These are phyloP conservation scores for Candida jianshihensis DNA, from an alignment of 805 yeast species.

Conservation along the genomic window DNA sequence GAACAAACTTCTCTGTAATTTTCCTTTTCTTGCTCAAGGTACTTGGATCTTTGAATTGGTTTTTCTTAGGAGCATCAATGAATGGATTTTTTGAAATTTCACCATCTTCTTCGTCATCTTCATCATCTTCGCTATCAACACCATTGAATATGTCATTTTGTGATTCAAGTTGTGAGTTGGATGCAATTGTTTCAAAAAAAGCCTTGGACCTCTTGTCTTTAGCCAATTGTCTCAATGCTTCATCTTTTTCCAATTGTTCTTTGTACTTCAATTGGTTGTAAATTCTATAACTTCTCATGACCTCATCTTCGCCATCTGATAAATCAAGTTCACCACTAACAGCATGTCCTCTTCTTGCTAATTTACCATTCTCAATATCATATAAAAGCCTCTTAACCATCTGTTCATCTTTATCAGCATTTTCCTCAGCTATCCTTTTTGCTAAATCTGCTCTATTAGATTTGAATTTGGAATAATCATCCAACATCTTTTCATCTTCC, in stretches of 20 bases:
- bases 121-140: slow-evolving; percentile 22
- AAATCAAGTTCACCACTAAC: slow-evolving; percentile 54
- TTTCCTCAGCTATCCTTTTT: slow-evolving; percentile 49
- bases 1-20: slow-evolving; percentile 49
- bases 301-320: slow-evolving; percentile 70
- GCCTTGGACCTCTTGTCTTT: slow-evolving; percentile 55
- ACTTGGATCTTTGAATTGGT: slow-evolving; percentile 16
- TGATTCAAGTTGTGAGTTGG: slow-evolving; percentile 28
- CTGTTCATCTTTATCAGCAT: slow-evolving; percentile 53
- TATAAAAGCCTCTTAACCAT: slow-evolving; percentile 60
- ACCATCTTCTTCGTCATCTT: slow-evolving; percentile 22
- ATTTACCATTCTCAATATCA: slow-evolving; percentile 67
- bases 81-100: slow-evolving; percentile 21
- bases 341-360: slow-evolving; percentile 49
- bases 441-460: slow-evolving; percentile 54
- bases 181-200: slow-evolving; percentile 58
- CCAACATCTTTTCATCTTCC: slow-evolving; percentile 74
- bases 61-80: slow-evolving; percentile 22
- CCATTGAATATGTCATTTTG: slow-evolving; percentile 26
- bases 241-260: slow-evolving; percentile 42
- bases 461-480: slow-evolving; percentile 54
- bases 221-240: slow-evolving; percentile 40
- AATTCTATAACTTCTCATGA: slow-evolving; percentile 26
- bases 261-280: slow-evolving; percentile 23
- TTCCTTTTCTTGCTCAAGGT: slow-evolving; percentile 25